Evolutionary conservation across 2,329 filamentous ascomycete genomes (phyloP), one percentile per base, ranked within the genome.

Genomic region (Fusarium sp.): DNA sequence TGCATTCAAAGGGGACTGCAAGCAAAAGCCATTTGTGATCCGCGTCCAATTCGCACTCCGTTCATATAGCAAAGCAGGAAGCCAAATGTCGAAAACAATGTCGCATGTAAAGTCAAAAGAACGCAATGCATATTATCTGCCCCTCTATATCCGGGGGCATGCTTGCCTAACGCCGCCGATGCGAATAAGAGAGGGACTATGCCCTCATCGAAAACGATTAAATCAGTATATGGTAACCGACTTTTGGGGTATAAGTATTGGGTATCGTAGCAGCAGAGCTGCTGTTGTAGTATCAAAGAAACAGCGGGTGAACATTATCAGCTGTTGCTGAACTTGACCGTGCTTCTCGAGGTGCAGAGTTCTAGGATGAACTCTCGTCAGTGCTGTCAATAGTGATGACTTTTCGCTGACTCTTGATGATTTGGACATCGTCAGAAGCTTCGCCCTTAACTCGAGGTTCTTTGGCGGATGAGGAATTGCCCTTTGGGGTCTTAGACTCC

Each of bases 211-310:
- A 42, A 60, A 47, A 38, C 55, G 62, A 70, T 60, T 55, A 63
- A 54, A 38, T 34, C 68, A 64, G 66, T 48, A 42, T 50, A 44
- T 42, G 24, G 32, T 60, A 50, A 26, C 45, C 41, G 47, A 57
- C 28, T 55, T 57, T 56, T 39, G 38, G 52, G 68, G 55, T 72
- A 67, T 68, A 30, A 26, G 55, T 45, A 42, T 71, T 54, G 70
- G 75, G 72, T 78, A 78, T 78, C 72, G 55, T 75, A 62, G 66
- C 70, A 77, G 73, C 59, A 58, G 55, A 66, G 68, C 66, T 63
- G 68, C 62, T 54, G 64, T 75, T 63, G 51, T 54, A 56, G 54
- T 66, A 52, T 62, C 41, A 48, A 58, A 45, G 61, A 45, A 44
- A 50, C 22, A 56, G 56, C 38, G 50, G 63, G 41, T 60, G n/a